Evolutionary conservation across 2,329 filamentous ascomycete species (phyloP).

Genomic region (Dryadomyces quercus-mongolicae): DNA sequence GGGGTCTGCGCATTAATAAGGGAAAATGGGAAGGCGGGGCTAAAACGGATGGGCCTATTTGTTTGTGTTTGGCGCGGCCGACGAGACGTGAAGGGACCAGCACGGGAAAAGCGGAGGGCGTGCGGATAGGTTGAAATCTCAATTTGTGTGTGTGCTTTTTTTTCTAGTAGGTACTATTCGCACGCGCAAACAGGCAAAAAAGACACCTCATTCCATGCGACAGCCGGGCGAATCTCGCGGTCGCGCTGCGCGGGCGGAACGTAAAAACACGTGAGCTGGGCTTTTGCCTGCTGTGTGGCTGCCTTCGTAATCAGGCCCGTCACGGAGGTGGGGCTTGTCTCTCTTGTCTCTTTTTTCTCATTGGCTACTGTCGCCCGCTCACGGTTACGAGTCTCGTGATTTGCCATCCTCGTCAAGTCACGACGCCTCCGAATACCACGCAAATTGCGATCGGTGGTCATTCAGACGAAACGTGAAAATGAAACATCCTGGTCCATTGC

Average conservation of each 20-base stretch:
- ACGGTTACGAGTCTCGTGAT: background rate
- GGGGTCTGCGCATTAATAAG: constrained; percentile 14
- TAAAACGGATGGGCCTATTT: background rate
- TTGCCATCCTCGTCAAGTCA: background rate
- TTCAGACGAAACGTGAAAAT: background rate
- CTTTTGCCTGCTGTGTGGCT: background rate
- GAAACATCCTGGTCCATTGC: background rate
- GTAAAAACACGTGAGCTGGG: constrained; percentile 5
- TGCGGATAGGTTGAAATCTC: background rate
- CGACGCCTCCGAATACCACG: background rate
- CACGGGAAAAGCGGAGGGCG: background rate
- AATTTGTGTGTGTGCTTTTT: background rate
- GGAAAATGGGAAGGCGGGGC: constrained; percentile 2
- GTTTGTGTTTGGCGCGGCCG: background rate
- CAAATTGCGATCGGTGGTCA: background rate
- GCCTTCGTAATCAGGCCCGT: background rate
- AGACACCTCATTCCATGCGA: background rate
- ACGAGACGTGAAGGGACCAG: background rate
- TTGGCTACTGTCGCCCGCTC: background rate
- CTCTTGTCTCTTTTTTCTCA: background rate
- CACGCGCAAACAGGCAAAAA: background rate
- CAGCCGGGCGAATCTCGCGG: background rate
- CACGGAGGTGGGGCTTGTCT: background rate
- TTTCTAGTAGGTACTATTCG: background rate
- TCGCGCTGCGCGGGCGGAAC: background rate